Evolutionary conservation across 768 basidiomycete species (phyloP).

Genomic region (Auriscalpium vulgare): DNA sequence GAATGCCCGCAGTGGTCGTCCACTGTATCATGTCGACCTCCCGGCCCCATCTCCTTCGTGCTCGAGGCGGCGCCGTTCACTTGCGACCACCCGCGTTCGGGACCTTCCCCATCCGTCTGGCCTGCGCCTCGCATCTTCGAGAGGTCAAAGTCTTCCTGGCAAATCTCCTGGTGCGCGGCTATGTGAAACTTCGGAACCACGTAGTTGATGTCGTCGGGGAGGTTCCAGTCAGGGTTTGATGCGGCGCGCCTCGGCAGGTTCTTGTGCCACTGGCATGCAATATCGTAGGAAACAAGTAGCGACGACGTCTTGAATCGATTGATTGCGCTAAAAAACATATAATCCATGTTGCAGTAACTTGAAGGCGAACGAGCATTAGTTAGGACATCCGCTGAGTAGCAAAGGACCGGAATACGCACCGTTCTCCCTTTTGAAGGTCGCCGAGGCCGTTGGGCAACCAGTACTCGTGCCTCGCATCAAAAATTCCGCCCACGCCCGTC

Average conservation of each 20-base stretch:
- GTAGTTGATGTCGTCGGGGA: neutral
- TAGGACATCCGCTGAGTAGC: neutral
- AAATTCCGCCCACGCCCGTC: neutral
- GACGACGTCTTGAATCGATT: neutral
- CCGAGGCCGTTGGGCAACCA: neutral
- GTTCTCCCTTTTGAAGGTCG: neutral
- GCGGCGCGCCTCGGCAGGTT: conserved; percentile 9
- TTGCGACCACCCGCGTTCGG: neutral
- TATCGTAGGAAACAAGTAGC: conserved; percentile 15
- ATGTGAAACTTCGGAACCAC: conserved; percentile 12
- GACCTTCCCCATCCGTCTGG: too few species aligned
- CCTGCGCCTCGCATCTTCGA: too few species aligned
- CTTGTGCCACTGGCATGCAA: conserved; percentile 20
- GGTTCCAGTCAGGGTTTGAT: too few species aligned
- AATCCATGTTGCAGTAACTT: neutral
- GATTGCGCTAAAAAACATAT: neutral
- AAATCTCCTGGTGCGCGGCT: conserved; percentile 17
- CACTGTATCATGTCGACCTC: conserved; percentile 18
- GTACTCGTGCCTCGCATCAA: neutral
- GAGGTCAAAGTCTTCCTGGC: conserved; percentile 16
- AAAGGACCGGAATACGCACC: neutral
- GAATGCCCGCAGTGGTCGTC: conserved; percentile 19
- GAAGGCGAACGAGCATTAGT: neutral
- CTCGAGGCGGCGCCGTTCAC: conserved; percentile 22
- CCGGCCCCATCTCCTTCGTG: conserved; percentile 30